Percentiles rank a stretch among this genome's conserved stretches.
Conservation (phyloP, 2,329 filamentous ascomycete genomes). For the Harringtonia lauricola region DNA sequence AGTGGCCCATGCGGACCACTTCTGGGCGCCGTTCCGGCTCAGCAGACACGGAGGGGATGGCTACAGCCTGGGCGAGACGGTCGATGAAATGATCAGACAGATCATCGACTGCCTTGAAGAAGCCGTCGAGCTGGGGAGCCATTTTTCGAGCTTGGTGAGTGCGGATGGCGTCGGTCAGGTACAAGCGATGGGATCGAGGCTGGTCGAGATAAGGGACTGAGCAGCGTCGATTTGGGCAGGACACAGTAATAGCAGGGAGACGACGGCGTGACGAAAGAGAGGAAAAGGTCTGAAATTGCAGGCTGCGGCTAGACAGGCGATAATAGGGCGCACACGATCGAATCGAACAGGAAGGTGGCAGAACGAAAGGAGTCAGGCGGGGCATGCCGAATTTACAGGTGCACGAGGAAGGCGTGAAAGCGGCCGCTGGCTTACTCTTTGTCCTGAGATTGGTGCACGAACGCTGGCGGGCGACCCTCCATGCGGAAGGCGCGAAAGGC, state of each 20-base stretch:
- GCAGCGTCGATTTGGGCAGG: background rate
- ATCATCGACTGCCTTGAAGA: conserved; percentile 84
- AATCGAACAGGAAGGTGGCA: conserved; percentile 12
- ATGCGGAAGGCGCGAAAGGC: too few species aligned
- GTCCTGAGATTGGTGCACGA: background rate
- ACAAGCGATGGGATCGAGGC: conserved; percentile 21
- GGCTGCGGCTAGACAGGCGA: background rate
- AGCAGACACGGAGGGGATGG: conserved; percentile 90
- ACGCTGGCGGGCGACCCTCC: too few species aligned
- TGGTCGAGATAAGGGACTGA: background rate
- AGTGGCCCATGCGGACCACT: conserved; percentile 94
- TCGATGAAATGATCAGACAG: conserved; percentile 77
- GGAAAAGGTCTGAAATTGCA: background rate
- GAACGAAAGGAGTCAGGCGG: conserved; percentile 6
- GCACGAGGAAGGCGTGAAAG: background rate
- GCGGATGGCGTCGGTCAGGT: conserved; percentile 42
- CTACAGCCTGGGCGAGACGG: conserved; percentile 80
- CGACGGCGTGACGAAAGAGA: background rate
- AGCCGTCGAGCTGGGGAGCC: conserved; percentile 82
- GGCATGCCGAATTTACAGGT: conserved; percentile 7
- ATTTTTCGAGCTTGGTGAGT: conserved; percentile 60
- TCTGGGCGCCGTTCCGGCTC: conserved; percentile 81
- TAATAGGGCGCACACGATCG: background rate
- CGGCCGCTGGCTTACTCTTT: background rate
- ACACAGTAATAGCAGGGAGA: background rate